Evolutionary conservation across 1,284 basidiomycete species (phyloP), one percentile per base, ranked within the genome.

Genomic region (Pseudozyma tsukubaensis): DNA sequence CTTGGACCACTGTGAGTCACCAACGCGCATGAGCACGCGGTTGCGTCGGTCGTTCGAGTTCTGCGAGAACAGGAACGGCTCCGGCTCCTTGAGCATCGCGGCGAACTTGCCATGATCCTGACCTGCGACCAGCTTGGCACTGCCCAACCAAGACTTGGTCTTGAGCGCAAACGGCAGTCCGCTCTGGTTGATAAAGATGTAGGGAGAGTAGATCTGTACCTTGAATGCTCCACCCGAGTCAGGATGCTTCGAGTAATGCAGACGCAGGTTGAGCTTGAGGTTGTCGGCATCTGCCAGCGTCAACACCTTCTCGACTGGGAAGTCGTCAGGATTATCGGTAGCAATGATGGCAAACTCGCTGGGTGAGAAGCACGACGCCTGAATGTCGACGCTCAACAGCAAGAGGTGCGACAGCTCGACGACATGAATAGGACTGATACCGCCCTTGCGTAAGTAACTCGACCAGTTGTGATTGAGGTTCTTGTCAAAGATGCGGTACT

Each of bases 301-400:
- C 36, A 97, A 85, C 16, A 87, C 87, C 53, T 89, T 89, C 81
- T 97, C 94, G 36, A 91, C 88, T 51, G 93, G 92, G 73, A 96
- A 93, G 84, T 97, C 94, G 19, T 95, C 93, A 60, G 92, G 90
- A 47, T 91, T 92, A 82, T 97, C 94, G 6, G 93, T 94, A 76
- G 95, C 97, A 86, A 99, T 96, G 85, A 99, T 98, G 2, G 94
- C 92, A 79, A 98, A 99, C 73, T 99, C 96, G 84, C 94, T 96
- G n/a, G 94, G 92, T 78, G 92, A 92, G 88, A 94, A 95, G n/a
- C 90, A 93, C 92, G 79, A 61, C 37, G 78, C 75, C 85, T 98
- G 92, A 3, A 97, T 88, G 51, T 92, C 90, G 34, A 98, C 88
- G 76, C 94, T 98, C 39, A 99, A 88, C n/a, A 99, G 86, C 36